Evolutionary conservation across 192 early-diverging fungal species (phyloP), one percentile per base, ranked within the genome.

Genomic region (Linnemannia zychae): DNA sequence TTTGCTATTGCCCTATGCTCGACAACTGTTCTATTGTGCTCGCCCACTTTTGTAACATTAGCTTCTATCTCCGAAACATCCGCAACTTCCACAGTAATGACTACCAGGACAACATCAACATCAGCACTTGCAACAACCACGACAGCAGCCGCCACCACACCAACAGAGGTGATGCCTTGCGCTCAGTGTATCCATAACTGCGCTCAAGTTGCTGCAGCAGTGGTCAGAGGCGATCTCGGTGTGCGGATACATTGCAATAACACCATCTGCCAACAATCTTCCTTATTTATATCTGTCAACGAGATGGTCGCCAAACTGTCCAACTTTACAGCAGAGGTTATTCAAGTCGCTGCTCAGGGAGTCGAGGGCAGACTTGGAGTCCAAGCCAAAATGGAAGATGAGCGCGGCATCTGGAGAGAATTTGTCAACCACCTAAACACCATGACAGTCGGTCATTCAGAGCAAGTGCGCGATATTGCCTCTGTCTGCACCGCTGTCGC

Each of bases 341-440:
- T 91, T 47, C 88, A 92, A 74, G 94, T 95, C 7, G 92, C 94
- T 24, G 91, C 90, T 4, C 93, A 95, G 69, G 94, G 92, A 9
- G 90, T 92, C 38, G 93, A 95, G 80, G 95, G 96, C 12, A 91
- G 92, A 40, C 88, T 96, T 4, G 96, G 95, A 71, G 93, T 93
- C 0, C 94, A 95, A 40, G 89, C 89, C 17, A 78, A 84, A n/a
- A 77, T 88, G 34, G 80, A 88, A 44, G 80, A 88, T 18, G 86
- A 88, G 9, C 83, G 84, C 18, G 93, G 93, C 65, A 84, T 87
- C 24, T 94, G 92, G 92, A 85, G 78, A 7, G 88, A 92, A 38
- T 88, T 94, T 76, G 89, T 92, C 33, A 78, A 72, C 50, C 88
- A 92, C 72, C 81, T 93, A 38, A 94, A 93, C 71, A 80, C 80